These are phyloP conservation scores for Hydrangea macrophylla DNA, from an alignment of 148 eudicot species.

Conservation along the genomic window DNA sequence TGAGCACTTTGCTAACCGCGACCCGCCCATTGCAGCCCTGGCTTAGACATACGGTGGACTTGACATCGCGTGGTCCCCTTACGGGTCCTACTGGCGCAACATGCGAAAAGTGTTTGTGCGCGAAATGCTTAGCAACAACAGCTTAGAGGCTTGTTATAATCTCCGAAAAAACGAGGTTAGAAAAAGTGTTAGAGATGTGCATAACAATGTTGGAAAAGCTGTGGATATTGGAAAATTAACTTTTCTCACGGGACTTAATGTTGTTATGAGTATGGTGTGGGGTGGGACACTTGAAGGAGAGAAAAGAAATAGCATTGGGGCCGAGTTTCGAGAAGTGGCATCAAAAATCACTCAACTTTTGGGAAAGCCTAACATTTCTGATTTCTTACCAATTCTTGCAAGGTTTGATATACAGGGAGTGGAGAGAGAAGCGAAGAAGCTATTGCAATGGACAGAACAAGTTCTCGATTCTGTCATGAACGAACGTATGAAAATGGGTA, in stretches of 20 bases:
- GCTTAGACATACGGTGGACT: conserved; percentile 17
- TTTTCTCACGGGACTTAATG: conserved; percentile 20
- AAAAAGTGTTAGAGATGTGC: conserved; percentile 11
- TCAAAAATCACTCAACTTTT: not conserved
- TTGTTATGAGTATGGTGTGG: conserved; percentile 40
- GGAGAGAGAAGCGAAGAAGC: conserved; percentile 16
- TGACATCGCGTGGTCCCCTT: conserved; percentile 24
- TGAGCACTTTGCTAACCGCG: conserved; percentile 36
- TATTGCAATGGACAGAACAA: conserved; percentile 8
- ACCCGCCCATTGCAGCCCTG: conserved; percentile 22
- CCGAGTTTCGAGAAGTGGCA: conserved; percentile 19
- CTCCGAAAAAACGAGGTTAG: conserved; percentile 28
- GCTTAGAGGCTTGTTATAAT: conserved; percentile 33
- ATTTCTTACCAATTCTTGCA: conserved; percentile 36
- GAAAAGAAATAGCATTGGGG: conserved; percentile 7
- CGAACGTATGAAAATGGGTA: not conserved
- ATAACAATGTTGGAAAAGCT: not conserved
- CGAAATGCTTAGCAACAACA: conserved; percentile 36
- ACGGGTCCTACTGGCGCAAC: conserved; percentile 34
- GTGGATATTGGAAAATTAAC: conserved; percentile 26
- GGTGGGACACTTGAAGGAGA: conserved; percentile 24
- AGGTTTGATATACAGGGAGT: conserved; percentile 43
- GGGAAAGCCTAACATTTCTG: conserved; percentile 42
- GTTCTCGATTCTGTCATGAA: conserved; percentile 24
- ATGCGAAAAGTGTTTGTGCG: conserved; percentile 35